Percentiles rank a stretch among this genome's conserved stretches.
These are phyloP conservation scores for Silene coronaria DNA, from an alignment of 179 eudicot species.

Conservation along the genomic window DNA sequence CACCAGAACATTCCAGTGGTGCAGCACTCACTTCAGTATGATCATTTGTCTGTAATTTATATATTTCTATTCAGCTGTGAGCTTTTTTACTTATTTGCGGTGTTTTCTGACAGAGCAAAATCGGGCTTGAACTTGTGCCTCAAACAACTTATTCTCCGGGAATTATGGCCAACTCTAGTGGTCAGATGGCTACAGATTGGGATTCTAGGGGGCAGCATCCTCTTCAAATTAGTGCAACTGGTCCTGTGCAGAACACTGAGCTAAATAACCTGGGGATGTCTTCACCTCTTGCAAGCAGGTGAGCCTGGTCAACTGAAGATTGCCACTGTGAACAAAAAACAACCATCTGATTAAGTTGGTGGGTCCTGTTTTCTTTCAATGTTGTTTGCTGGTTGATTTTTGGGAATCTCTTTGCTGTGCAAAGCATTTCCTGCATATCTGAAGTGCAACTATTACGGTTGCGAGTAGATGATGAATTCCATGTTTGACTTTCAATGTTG, in stretches of 20 bases:
- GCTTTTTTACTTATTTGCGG: constrained; percentile 19
- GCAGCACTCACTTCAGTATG: constrained; percentile 52
- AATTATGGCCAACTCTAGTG: constrained; percentile 37
- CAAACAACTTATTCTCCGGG: constrained; percentile 55
- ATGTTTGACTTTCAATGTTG: constrained; percentile 1
- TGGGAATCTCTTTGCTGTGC: constrained; percentile 11
- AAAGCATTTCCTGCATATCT: constrained; percentile 15
- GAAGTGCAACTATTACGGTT: constrained; percentile 9
- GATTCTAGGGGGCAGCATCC: constrained; percentile 42
- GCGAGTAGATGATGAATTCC: not conserved
- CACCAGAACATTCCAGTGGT: constrained; percentile 55
- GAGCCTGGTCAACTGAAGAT: constrained; percentile 52
- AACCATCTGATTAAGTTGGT: constrained; percentile 47
- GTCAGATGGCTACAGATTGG: constrained; percentile 58
- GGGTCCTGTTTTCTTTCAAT: constrained; percentile 37
- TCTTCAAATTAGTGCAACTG: constrained; percentile 38
- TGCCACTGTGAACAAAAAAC: constrained; percentile 39
- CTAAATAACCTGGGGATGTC: constrained; percentile 48
- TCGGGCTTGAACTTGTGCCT: constrained; percentile 74
- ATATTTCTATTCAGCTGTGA: constrained; percentile 8
- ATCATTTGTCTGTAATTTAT: constrained; percentile 25
- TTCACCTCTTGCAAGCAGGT: constrained; percentile 79
- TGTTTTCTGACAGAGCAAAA: constrained; percentile 47
- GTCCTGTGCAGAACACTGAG: constrained; percentile 43
- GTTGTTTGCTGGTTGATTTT: constrained; percentile 23